Evolutionary conservation across 2,329 filamentous ascomycete genomes (phyloP).

Genomic region (Gaeumannomyces tritici): DNA sequence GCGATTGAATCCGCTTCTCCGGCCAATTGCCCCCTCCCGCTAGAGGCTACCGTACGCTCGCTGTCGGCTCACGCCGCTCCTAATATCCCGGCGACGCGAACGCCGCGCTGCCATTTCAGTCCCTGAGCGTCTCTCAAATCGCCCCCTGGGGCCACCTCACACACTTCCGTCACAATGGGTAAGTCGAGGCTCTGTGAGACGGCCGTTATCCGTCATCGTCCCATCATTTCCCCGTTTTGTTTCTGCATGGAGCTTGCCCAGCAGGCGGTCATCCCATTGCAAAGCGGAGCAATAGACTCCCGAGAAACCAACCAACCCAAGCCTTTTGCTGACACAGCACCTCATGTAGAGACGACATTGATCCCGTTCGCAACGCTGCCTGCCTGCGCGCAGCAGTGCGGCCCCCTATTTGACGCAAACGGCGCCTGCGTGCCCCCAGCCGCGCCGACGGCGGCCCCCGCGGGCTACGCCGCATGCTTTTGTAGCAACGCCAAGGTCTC

Average conservation of each 20-base stretch:
- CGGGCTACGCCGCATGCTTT: slow-evolving; percentile 61
- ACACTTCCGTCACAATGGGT: not conserved
- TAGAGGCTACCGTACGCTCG: no score
- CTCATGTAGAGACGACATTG: slow-evolving; percentile 29
- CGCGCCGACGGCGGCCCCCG: slow-evolving; percentile 33
- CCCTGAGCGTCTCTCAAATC: not conserved
- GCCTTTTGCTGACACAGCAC: not conserved
- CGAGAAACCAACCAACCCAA: not conserved
- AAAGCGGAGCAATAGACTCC: not conserved
- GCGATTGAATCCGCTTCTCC: not conserved
- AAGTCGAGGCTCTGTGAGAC: not conserved
- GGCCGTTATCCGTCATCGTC: not conserved
- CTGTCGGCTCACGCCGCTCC: not conserved
- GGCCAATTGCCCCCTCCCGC: no score
- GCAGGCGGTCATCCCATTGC: not conserved
- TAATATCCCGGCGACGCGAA: not conserved
- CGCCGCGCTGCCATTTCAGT: not conserved
- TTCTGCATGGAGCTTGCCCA: not conserved
- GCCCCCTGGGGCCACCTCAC: not conserved
- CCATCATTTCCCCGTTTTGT: not conserved
- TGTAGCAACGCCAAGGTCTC: slow-evolving; percentile 54
- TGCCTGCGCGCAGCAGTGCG: slow-evolving; percentile 50
- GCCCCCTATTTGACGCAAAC: slow-evolving; percentile 59
- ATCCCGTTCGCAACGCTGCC: slow-evolving; percentile 51
- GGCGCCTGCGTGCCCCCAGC: slow-evolving; percentile 57